Evolutionary conservation across 345 rosid genomes (phyloP).

Genomic region (Populus davidiana): DNA sequence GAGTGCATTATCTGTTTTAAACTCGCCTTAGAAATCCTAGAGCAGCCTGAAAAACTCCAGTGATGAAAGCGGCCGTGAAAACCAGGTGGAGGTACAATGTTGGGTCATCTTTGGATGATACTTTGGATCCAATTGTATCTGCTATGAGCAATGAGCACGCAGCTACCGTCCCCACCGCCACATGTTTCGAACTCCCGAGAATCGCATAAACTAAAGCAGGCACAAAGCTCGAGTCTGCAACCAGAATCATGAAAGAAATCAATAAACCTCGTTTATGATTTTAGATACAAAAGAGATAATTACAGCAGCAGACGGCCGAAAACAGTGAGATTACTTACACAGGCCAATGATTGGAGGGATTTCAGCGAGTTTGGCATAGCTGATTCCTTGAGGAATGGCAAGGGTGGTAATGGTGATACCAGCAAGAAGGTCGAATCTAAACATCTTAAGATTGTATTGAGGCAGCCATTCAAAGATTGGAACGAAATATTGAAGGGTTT

Average conservation of each 20-base stretch:
- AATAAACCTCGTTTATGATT: not conserved
- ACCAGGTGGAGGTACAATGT: constrained; percentile 62
- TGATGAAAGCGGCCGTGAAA: constrained; percentile 69
- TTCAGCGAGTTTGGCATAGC: constrained; percentile 82
- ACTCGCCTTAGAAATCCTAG: constrained; percentile 61
- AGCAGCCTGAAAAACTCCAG: constrained; percentile 64
- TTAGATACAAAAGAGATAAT: not conserved
- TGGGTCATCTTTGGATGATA: constrained; percentile 39
- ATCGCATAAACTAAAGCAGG: constrained; percentile 76
- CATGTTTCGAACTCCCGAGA: constrained; percentile 78
- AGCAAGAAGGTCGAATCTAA: constrained; percentile 69
- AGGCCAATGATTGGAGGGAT: constrained; percentile 85
- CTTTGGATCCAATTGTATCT: constrained; percentile 44
- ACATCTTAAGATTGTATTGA: constrained; percentile 39
- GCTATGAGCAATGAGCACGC: constrained; percentile 66
- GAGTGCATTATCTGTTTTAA: not conserved
- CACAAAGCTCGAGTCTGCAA: constrained; percentile 79
- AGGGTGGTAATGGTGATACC: constrained; percentile 89
- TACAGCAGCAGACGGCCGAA: not conserved
- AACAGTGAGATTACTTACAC: constrained; percentile 40
- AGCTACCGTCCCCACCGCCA: constrained; percentile 87
- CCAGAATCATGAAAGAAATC: not conserved
- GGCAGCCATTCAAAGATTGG: constrained; percentile 86
- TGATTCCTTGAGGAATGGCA: constrained; percentile 94
- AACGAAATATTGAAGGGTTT: constrained; percentile 52